phyloP scores from a whole-genome alignment of 352 stramenopile genomes.

The Phytophthora fragariae region DNA sequence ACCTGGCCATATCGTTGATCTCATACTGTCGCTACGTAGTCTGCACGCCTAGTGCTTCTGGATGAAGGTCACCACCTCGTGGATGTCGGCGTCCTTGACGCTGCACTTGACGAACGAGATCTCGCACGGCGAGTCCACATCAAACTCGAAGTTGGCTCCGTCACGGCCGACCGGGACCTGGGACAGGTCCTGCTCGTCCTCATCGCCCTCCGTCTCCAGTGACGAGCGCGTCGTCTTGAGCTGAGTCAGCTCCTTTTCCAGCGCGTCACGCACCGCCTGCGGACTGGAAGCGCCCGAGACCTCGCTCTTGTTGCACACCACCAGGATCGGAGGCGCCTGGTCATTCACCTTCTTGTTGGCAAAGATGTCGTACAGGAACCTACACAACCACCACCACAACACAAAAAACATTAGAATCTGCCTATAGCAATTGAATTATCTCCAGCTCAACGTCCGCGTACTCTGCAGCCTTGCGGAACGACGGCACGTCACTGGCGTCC shows the following conservation, averaged over 20 bases:
- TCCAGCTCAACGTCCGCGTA: conserved; percentile 15
- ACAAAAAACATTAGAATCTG: not conserved
- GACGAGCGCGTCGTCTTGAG: conserved; percentile 89
- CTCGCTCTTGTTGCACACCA: conserved; percentile 90
- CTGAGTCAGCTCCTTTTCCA: conserved; percentile 87
- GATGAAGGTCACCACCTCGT: conserved; percentile 75
- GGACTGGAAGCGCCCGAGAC: conserved; percentile 48
- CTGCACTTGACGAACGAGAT: conserved; percentile 77
- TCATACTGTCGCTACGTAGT: conserved; percentile 24
- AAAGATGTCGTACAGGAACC: conserved; percentile 89
- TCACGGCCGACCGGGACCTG: conserved; percentile 83
- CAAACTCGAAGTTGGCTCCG: conserved; percentile 76
- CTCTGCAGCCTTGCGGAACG: conserved; percentile 85
- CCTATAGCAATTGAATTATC: not conserved
- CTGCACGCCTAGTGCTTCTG: conserved; percentile 63
- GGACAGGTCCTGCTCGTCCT: conserved; percentile 78
- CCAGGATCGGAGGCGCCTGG: conserved; percentile 67
- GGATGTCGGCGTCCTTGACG: conserved; percentile 70
- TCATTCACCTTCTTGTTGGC: conserved; percentile 87
- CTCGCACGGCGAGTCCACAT: conserved; percentile 83
- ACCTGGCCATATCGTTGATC: conserved; percentile 6
- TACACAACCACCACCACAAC: conserved; percentile 18
- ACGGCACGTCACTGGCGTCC: conserved; percentile 64
- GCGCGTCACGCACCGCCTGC: conserved; percentile 57
- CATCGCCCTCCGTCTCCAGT: conserved; percentile 79